Evolutionary conservation across 179 eudicot genomes (phyloP).

Genomic region (Actinidia arguta): DNA sequence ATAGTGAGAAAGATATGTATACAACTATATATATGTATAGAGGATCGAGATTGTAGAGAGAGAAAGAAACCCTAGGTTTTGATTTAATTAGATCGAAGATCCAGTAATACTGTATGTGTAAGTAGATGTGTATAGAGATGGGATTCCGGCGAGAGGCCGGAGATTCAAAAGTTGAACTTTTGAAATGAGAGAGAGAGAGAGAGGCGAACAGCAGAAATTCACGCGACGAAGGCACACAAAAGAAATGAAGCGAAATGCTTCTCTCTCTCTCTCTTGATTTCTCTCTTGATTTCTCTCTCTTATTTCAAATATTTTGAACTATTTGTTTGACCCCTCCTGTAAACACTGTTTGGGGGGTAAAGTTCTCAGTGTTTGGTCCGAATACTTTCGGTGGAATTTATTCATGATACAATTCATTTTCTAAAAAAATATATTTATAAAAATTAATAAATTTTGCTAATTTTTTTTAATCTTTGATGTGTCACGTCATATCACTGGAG

Average conservation of each 20-base stretch:
- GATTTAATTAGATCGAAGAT: neutral
- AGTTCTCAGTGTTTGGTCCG: no score
- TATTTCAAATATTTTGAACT: neutral
- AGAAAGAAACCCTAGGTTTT: conserved; percentile 24
- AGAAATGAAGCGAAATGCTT: neutral
- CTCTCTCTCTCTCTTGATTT: neutral
- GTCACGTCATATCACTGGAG: no score
- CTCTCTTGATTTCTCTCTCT: neutral
- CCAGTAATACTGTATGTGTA: neutral
- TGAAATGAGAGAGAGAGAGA: conserved; percentile 10
- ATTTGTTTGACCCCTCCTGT: no score
- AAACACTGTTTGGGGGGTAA: no score
- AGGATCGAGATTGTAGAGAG: neutral
- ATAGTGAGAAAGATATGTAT: neutral
- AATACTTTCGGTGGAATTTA: no score
- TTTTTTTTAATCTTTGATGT: no score
- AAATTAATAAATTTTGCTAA: no score
- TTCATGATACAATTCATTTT: no score
- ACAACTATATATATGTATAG: neutral
- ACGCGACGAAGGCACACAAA: neutral
- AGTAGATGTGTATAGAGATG: neutral
- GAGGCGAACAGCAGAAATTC: neutral
- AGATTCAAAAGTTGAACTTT: conserved; percentile 18
- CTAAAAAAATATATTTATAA: no score
- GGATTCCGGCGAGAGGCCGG: conserved; percentile 20